Percentiles rank a stretch among this genome's conserved stretches.
These are phyloP conservation scores for Senna tora DNA, from an alignment of 306 rosid species.

Conservation along the genomic window DNA sequence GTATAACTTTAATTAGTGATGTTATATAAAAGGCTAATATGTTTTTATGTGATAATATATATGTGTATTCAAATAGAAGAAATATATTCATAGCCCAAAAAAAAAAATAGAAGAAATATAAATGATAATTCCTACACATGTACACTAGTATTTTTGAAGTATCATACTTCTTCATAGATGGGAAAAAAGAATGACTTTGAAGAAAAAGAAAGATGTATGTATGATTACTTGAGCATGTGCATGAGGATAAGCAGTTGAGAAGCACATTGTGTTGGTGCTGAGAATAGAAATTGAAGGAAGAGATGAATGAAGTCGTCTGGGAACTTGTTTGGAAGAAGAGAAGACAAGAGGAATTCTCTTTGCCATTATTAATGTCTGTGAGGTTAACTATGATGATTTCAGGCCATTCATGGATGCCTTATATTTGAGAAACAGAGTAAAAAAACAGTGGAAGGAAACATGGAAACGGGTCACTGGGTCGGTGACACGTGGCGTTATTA, in stretches of 20 bases:
- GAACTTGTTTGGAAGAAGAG: constrained; percentile 23
- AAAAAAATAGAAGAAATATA: too few species aligned
- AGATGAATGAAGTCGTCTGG: constrained; percentile 36
- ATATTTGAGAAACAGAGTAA: background rate
- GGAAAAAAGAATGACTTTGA: background rate
- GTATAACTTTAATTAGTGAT: too few species aligned
- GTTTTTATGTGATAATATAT: too few species aligned
- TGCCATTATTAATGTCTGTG: constrained; percentile 39
- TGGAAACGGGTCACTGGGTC: background rate
- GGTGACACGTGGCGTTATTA: constrained; percentile 39
- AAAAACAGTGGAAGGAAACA: background rate
- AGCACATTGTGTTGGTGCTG: constrained; percentile 19
- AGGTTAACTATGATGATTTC: background rate
- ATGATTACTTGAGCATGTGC: constrained; percentile 37
- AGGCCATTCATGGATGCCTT: background rate
- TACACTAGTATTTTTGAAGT: too few species aligned
- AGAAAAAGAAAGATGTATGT: background rate
- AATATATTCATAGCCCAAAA: too few species aligned
- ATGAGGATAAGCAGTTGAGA: constrained; percentile 40
- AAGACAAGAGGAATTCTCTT: constrained; percentile 32
- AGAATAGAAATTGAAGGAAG: constrained; percentile 1
- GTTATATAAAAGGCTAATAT: too few species aligned
- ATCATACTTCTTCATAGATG: too few species aligned
- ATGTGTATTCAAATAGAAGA: too few species aligned
- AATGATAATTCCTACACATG: too few species aligned